phyloP scores from a whole-genome alignment of 2,329 filamentous ascomycete species.

The Penicillium palitans region DNA sequence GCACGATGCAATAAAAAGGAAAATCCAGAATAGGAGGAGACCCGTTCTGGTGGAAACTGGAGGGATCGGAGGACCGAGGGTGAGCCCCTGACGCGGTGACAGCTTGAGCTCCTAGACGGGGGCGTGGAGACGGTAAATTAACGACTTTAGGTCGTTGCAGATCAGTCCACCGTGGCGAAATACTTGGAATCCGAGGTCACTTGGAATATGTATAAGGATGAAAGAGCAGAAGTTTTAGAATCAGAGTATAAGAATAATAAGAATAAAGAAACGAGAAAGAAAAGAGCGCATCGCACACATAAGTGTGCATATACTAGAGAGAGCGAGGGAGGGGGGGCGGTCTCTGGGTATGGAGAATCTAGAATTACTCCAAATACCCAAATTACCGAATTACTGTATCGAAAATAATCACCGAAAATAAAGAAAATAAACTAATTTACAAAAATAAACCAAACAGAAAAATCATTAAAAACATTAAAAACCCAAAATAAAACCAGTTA shows the following conservation, averaged over 20 bases:
- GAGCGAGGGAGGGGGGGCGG: neutral
- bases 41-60: slow-evolving; percentile 34
- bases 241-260: neutral
- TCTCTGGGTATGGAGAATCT: neutral
- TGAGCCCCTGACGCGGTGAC: slow-evolving; percentile 41
- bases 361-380: neutral
- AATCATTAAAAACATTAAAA: neutral
- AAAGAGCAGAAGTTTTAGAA: neutral
- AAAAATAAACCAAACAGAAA: slow-evolving; percentile 4
- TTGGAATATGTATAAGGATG: neutral
- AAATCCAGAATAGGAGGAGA: slow-evolving; percentile 39
- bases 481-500: neutral
- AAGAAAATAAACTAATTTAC: neutral
- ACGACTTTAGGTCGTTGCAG: slow-evolving; percentile 26
- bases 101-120: slow-evolving; percentile 32
- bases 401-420: neutral
- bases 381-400: neutral
- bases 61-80: slow-evolving; percentile 27
- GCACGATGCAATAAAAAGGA: slow-evolving; percentile 31
- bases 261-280: slow-evolving; percentile 1
- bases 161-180: slow-evolving; percentile 26
- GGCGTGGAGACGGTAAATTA: slow-evolving; percentile 31
- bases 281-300: slow-evolving; percentile 1
- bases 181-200: neutral
- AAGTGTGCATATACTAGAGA: neutral